Base-by-base conservation (phyloP, 202 grass and related monocot species). In the Setaria italica region DNA sequence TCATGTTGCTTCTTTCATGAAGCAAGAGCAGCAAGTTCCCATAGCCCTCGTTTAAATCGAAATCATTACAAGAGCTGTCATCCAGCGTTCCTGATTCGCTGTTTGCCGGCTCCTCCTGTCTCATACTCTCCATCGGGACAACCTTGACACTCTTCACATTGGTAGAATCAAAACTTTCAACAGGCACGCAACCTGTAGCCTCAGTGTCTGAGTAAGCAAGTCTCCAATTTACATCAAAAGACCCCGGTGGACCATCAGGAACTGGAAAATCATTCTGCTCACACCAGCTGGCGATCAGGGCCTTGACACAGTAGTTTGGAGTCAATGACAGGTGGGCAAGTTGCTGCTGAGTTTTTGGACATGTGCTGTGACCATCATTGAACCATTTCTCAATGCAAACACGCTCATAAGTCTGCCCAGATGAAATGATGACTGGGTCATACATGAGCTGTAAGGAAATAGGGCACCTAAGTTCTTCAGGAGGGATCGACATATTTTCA, bases 331-430 rank as follows among this genome's bases (percentile, higher is more conserved):
- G 80, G 73, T 99, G 97, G 55, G 80, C 85, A 65, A 99, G 86
- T 66, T 87, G 93, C 84, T 99, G 97, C 87, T 97, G 94, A 70
- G 93, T 94, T 78, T 97, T 99, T 32, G 97, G 97, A 80, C 97
- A 99, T 42, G 92, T 97, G 84, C 88, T 91, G 73, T 96, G 94
- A 64, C 94, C 97, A 53, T 99, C 88, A 70, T 90, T 93, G 79
- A 99, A 94, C 97, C 97, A 99, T 92, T 99, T 99, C 74, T 99
- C 97, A 57, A 99, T 97, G 83, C 97, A 99, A 66, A 94, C 78
- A 83, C 91, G 91, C 80, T 99, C 97, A 82, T 99, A 99, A 74
- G 97, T 99, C 63, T 99, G 97, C 33, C 97, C 97, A 7, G 97
- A 99, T 85, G 97, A 94, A 90, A 97, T 90, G 59, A 99, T 94